phyloP scores from a whole-genome alignment of 306 rosid species.

The Alnus rubra region DNA sequence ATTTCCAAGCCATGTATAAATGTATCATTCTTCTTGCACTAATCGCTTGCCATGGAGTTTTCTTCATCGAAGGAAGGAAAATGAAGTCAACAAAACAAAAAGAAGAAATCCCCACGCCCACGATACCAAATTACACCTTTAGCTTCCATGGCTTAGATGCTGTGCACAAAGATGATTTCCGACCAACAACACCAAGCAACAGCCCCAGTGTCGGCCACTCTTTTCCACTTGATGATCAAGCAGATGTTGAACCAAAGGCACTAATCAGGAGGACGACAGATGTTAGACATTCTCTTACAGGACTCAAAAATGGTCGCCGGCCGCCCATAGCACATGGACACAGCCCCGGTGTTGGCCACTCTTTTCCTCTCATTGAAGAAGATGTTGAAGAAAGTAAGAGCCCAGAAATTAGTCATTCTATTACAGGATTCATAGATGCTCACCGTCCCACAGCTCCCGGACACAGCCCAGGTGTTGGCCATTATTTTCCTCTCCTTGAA shows the following conservation, averaged over 20 bases:
- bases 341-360: constrained; percentile 73
- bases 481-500: background rate
- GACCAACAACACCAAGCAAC: constrained; percentile 58
- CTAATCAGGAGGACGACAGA: background rate
- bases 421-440: constrained; percentile 14
- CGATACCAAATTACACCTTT: background rate
- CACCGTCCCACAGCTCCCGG: constrained; percentile 44
- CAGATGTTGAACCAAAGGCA: background rate
- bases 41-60: constrained; percentile 16
- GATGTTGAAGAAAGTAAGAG: constrained; percentile 10
- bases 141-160: background rate
- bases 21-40: constrained; percentile 26
- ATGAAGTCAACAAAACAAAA: constrained; percentile 10
- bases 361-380: background rate
- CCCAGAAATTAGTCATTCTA: constrained; percentile 11
- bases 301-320: constrained; percentile 31
- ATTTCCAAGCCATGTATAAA: background rate
- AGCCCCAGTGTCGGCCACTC: constrained; percentile 29
- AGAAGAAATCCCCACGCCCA: background rate
- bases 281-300: background rate
- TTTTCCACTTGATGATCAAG: background rate
- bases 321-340: constrained; percentile 74
- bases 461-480: constrained; percentile 48
- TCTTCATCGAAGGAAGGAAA: constrained; percentile 22
- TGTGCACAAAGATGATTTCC: constrained; percentile 23